Base-by-base conservation (phyloP, 495 filamentous ascomycete species). In the Trichoderma gamsii region DNA sequence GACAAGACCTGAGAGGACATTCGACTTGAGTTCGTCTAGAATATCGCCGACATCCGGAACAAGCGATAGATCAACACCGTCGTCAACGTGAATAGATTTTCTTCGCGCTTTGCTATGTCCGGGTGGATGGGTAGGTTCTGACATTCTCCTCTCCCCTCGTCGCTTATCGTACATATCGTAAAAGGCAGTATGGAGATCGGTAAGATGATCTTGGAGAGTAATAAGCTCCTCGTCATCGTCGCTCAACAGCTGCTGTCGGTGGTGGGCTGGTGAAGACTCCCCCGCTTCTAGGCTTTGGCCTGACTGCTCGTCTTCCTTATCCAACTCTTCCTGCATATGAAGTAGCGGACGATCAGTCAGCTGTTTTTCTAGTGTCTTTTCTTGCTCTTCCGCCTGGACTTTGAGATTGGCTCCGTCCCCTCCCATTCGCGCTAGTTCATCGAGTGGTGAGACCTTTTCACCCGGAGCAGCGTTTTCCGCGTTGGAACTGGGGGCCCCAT, bases 11-110 rank as follows among this genome's bases (percentile, higher is more conserved):
- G 79, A 82, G 2, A 99, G 86, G 12, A 93, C 87, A 29, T 81
- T 78, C 0, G 78, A 75, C 76, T 98, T 98, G 73, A 97, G 86
- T 38, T 76, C 73, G 18, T 92, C 89, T 81, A 99, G 90, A 12
- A 96, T 86, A 13, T 81, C 78, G 70, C 92, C 93, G 63, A 97
- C 86, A 75, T 98, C 93, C 0, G 95, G 95, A 6, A 97, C 88
- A 56, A 88, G 77, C 46, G 83, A 83, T 65, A 88, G 74, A 72
- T 92, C 88, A 3, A 49, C 59, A 1, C 41, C 67, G 12, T 64
- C 61, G 15, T 68, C 59, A 16, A 23, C 23, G 65, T 44, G 75
- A 71, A 38, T 38, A 38, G 16, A 73, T 67, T 23, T 68, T 64
- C 9, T 70, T 69, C 52, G 70, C 69, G 32, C 75, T 73, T 32